Evolutionary conservation across 1,139 yeast genomes (phyloP).

Genomic region (Yamadazyma trypodendri): DNA sequence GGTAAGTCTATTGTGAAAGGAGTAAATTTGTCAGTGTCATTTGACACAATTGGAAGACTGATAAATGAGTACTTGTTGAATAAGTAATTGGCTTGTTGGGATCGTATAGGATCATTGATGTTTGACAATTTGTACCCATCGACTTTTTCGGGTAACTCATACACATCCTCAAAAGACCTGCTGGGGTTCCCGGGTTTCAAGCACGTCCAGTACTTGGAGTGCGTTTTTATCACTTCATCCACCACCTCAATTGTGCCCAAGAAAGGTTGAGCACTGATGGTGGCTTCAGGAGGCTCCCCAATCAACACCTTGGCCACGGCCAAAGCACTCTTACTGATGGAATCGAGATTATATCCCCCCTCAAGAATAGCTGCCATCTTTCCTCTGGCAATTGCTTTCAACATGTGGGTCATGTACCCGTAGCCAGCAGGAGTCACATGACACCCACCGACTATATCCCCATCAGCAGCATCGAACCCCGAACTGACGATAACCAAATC

Average conservation of each 20-base stretch:
- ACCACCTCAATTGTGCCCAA: constrained; percentile 83
- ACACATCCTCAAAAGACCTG: constrained; percentile 40
- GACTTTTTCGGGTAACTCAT: constrained; percentile 28
- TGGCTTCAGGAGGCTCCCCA: constrained; percentile 92
- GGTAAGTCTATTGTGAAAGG: constrained; percentile 46
- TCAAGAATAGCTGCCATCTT: constrained; percentile 86
- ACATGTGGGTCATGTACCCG: constrained; percentile 92
- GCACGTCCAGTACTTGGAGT: constrained; percentile 85
- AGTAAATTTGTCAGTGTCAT: constrained; percentile 24
- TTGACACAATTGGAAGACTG: constrained; percentile 59
- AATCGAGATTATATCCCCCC: constrained; percentile 94
- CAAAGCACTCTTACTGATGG: constrained; percentile 86
- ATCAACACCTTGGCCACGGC: constrained; percentile 89
- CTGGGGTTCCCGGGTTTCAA: constrained; percentile 65
- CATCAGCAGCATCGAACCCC: constrained; percentile 98
- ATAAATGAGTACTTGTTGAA: constrained; percentile 59
- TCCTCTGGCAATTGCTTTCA: constrained; percentile 85
- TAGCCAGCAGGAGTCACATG: constrained; percentile 95
- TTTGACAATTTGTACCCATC: constrained; percentile 42
- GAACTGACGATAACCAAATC: constrained; percentile 91
- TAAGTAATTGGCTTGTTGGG: constrained; percentile 62
- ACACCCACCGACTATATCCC: constrained; percentile 97
- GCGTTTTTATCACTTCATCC: constrained; percentile 76
- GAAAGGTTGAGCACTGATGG: constrained; percentile 60
- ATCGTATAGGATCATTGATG: constrained; percentile 69